Evolutionary conservation across 2,329 filamentous ascomycete species (phyloP), one percentile per base, ranked within the genome.

Genomic region (Exutisphaerella laricina): DNA sequence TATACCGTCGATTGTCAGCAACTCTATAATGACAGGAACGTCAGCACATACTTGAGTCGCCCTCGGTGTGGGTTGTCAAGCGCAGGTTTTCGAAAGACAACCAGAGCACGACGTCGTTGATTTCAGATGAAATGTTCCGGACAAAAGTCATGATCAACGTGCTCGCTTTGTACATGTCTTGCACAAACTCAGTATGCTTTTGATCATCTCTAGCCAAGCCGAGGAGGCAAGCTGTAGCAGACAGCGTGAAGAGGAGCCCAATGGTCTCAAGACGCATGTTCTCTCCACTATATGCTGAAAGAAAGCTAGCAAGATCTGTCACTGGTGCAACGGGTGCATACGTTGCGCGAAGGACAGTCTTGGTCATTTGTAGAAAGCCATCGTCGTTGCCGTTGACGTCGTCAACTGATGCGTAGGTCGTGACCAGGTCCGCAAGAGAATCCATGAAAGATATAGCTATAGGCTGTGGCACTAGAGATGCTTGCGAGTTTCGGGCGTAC

Each of bases 221-320:
- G 12, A 49, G 25, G 3, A 48, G 35, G 21, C 32, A 41, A 31
- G 49, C 41, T 21, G 45, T 47, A 13, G 49, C 53, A 8, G 49
- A 38, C 1, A 48, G 39, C 3, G 50, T 38, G 14, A 39, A 56
- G 9, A 56, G 48, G 2, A 56, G 23, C 5, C 48, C 54, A 4
- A 56, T 31, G 2, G 47, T 49, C 20, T 56, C 54, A 7, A 55
- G 17, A 6, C 54, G 48, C 8, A 53, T 22, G 5, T 51, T 51
- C 2, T 38, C 17, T 5, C 50, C 51, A 6, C 43, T 54, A 26
- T 48, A 51, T 21, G 43, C 30, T 6, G 41, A 41, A 7, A 44
- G 22, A 20, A 55, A 56, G 5, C 23, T 29, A 6, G 23, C 18
- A 30, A 41, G 6, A 7, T 37, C 26, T 8, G 18, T 22, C 12